phyloP scores from a whole-genome alignment of 495 filamentous ascomycete species.

The Lichina pygmaea region DNA sequence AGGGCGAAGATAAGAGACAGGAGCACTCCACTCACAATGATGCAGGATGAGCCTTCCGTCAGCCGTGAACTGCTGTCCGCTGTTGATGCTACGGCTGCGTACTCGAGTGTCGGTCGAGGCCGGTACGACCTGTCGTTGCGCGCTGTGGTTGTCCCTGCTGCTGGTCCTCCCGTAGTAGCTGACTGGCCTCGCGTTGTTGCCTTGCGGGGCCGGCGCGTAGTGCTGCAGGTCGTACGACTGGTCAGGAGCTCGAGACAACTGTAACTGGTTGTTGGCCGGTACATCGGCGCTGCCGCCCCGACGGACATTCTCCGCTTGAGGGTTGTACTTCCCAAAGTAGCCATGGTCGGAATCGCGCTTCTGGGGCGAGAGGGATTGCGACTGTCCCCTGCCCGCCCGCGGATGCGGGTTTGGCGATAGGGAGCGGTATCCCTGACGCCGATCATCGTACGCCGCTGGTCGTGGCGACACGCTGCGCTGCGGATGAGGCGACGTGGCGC shows the following conservation, averaged over 20 bases:
- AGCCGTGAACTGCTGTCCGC: constrained; percentile 44
- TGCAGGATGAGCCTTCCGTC: constrained; percentile 76
- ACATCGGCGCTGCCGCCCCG: constrained; percentile 32
- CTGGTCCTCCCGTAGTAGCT: constrained; percentile 12
- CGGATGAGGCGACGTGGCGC: constrained; percentile 22
- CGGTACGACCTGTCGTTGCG: constrained; percentile 4
- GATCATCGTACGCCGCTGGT: constrained; percentile 17
- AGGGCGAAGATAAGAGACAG: background rate
- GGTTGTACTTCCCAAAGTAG: constrained; percentile 27
- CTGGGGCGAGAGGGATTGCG: constrained; percentile 17
- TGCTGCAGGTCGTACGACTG: constrained; percentile 19
- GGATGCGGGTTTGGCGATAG: constrained; percentile 24
- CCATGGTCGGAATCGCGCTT: constrained; percentile 29
- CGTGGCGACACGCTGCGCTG: constrained; percentile 24
- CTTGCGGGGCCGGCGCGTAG: constrained; percentile 4
- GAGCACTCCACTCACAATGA: constrained; percentile 40
- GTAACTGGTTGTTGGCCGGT: constrained; percentile 54
- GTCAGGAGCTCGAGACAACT: constrained; percentile 31
- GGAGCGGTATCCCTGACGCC: constrained; percentile 17
- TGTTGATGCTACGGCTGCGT: constrained; percentile 61
- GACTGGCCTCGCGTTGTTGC: constrained; percentile 9
- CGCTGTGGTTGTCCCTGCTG: constrained; percentile 15
- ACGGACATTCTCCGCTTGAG: constrained; percentile 19
- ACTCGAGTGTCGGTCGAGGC: constrained; percentile 13
- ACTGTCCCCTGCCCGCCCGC: constrained; percentile 6